Evolutionary conservation across 306 rosid genomes (phyloP).

Genomic region (Morella rubra): DNA sequence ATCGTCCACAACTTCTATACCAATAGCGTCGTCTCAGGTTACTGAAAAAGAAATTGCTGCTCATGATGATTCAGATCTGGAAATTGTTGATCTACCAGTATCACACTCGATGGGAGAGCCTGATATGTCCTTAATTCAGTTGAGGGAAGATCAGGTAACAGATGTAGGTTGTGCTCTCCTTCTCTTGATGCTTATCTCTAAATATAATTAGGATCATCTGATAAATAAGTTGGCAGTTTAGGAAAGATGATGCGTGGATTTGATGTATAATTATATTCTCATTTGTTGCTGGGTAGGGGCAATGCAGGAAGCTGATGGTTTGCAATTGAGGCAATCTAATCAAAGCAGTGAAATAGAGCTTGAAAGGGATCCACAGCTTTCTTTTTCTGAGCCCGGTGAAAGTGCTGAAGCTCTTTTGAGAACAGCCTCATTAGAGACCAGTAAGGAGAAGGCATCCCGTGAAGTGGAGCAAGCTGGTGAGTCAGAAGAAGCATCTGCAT

Average conservation of each 20-base stretch:
- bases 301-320: constrained; percentile 83
- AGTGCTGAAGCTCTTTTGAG: constrained; percentile 35
- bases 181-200: constrained; percentile 33
- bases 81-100: constrained; percentile 33
- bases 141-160: constrained; percentile 84
- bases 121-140: constrained; percentile 43
- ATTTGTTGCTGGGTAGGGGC: constrained; percentile 87
- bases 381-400: constrained; percentile 31
- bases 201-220: constrained; percentile 6
- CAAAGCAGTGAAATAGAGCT: constrained; percentile 38
- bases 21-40: constrained; percentile 35
- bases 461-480: constrained; percentile 37
- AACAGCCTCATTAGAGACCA: constrained; percentile 33
- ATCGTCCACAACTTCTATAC: constrained; percentile 27
- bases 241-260: constrained; percentile 35
- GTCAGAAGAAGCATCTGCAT: constrained; percentile 39
- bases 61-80: constrained; percentile 31
- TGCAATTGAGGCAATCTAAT: constrained; percentile 42
- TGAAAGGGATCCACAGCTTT: constrained; percentile 43
- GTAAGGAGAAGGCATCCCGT: constrained; percentile 28
- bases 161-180: constrained; percentile 92
- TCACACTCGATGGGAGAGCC: constrained; percentile 45
- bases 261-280: constrained; percentile 69
- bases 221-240: constrained; percentile 29
- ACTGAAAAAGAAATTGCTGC: constrained; percentile 47